phyloP scores from a whole-genome alignment of 2,329 filamentous ascomycete species.

The Alternaria angustiovoidea region DNA sequence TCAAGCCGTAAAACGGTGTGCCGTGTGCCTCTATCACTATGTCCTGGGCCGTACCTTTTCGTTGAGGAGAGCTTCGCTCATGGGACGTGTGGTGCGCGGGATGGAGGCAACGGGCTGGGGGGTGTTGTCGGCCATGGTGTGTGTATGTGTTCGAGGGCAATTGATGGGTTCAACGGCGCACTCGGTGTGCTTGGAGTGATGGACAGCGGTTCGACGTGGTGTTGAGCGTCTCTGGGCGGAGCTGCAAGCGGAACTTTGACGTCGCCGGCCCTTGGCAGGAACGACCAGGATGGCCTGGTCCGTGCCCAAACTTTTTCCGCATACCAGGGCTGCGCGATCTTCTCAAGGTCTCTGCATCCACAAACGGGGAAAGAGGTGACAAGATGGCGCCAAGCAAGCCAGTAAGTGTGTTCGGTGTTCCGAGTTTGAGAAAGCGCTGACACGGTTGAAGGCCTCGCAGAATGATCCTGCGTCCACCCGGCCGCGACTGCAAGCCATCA shows the following conservation, averaged over 20 bases:
- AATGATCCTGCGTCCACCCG: constrained; percentile 40
- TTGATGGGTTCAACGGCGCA: constrained; percentile 34
- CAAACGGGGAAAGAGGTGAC: constrained; percentile 12
- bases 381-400: constrained; percentile 35
- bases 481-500: constrained; percentile 51
- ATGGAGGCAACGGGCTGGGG: constrained; percentile 65
- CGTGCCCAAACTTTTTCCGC: constrained; percentile 33
- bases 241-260: constrained; percentile 39
- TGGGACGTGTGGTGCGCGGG: constrained; percentile 76
- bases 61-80: constrained; percentile 97
- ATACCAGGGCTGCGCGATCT: constrained; percentile 11
- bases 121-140: constrained; percentile 67
- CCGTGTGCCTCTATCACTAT: not conserved
- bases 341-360: constrained; percentile 4
- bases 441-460: constrained; percentile 15
- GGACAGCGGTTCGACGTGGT: constrained; percentile 27
- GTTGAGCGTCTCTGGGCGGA: constrained; percentile 31
- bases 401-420: constrained; percentile 13
- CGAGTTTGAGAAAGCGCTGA: constrained; percentile 1
- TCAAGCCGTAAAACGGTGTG: not conserved
- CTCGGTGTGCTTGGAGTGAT: constrained; percentile 25
- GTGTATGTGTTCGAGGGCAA: constrained; percentile 31
- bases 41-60: constrained; percentile 78
- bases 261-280: constrained; percentile 34
- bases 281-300: constrained; percentile 17